Evolutionary conservation across 768 basidiomycete species (phyloP), one percentile per base, ranked within the genome.

Genomic region (Gautieria morchelliformis): DNA sequence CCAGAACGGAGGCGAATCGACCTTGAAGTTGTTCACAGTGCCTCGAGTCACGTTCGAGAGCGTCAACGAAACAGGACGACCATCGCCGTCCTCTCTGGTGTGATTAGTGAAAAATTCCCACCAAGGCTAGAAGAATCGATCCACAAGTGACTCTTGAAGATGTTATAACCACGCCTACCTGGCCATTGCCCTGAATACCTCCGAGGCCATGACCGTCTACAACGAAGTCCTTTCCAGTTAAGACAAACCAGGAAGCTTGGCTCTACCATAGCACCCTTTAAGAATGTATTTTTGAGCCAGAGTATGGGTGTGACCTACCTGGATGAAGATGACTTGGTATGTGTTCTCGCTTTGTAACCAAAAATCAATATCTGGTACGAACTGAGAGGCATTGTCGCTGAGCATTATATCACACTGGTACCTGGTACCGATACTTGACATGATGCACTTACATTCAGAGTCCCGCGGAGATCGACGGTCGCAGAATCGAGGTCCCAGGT

Each of bases 201-300:
- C 81, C 81, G 1, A 69, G 71, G 62, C 74, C 73, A 63, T 82
- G 78, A 2, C 75, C 82, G 63, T 82, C 77, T 59, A 83, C 73
- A 15, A 69, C 69, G 58, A 83, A 83, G 68, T 82, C 73, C 32
- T 68, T 68, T 3, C 81, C 81, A 4, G 80, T 80, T 37, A 83
- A 70, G 51, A 83, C 77, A 61, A 83, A 83, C 79, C 81, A 83
- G 6, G 82, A 83, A 1, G 81, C 78, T 70, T 83, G 82, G 61
- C 69, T 75, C 78, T 82, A 44, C 14, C n/a, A 2, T 20, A 40
- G 41, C n/a, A n/a, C n/a, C n/a, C n/a, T n/a, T n/a, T n/a, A n/a
- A 22, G 22, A 1, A 0, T n/a, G 33, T 33, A 53, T 40, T 2
- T n/a, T 4, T 41, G 40, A 41, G 17, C 17, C 14, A 2, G 19